A percentile compares a stretch with the other conserved stretches of the same genome.
Evolutionary conservation across 345 rosid species (phyloP).

Genomic region (Excoecaria agallocha): DNA sequence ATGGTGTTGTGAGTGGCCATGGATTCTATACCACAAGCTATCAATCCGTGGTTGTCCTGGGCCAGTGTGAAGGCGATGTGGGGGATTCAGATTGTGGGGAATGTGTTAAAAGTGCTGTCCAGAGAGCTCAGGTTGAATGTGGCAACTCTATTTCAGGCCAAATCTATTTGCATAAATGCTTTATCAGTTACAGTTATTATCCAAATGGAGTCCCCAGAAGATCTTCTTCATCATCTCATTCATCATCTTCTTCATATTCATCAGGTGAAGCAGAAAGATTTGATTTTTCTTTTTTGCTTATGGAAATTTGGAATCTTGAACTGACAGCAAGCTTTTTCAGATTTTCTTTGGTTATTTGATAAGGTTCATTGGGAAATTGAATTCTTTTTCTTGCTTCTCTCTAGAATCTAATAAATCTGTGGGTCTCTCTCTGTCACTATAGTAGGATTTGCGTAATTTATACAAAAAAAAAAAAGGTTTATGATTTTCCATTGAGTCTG

Average conservation of each 20-base stretch:
- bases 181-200: constrained; percentile 67
- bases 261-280: constrained; percentile 31
- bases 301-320: not conserved
- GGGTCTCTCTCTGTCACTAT: not conserved
- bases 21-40: constrained; percentile 73
- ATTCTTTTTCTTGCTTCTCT: not conserved
- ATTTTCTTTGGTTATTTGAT: not conserved
- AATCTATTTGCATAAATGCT: constrained; percentile 86
- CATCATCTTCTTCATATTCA: constrained; percentile 45
- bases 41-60: constrained; percentile 65
- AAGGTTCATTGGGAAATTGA: not conserved
- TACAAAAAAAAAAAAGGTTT: not conserved
- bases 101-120: constrained; percentile 72
- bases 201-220: constrained; percentile 81
- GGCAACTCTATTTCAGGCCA: constrained; percentile 81
- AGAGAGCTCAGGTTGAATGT: constrained; percentile 89
- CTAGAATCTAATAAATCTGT: not conserved
- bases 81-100: constrained; percentile 92
- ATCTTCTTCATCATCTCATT: constrained; percentile 42
- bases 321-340: not conserved
- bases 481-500: not conserved
- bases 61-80: constrained; percentile 92
- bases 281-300: not conserved
- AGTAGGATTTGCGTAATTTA: not conserved
- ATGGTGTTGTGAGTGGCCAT: constrained; percentile 67